These are phyloP conservation scores for Hanseniaspora uvarum DNA, from an alignment of 1,139 yeast species.

Conservation along the genomic window DNA sequence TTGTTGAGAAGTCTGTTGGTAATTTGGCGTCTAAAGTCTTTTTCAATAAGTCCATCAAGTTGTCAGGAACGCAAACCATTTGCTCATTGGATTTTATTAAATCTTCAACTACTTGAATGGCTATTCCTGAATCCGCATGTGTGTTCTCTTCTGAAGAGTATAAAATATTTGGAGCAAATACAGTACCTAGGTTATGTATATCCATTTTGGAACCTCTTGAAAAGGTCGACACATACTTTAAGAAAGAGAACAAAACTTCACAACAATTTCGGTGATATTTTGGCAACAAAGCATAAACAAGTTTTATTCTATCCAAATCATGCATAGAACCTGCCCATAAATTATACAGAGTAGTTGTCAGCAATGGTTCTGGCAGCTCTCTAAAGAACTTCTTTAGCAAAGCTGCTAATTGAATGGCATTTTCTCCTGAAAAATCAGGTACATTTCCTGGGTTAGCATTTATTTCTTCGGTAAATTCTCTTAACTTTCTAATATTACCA, in stretches of 20 bases:
- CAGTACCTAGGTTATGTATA: constrained; percentile 88
- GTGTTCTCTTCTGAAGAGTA: constrained; percentile 33
- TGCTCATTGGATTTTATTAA: constrained; percentile 77
- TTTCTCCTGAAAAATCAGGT: constrained; percentile 66
- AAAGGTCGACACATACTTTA: constrained; percentile 94
- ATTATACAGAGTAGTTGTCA: constrained; percentile 67
- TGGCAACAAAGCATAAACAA: constrained; percentile 67
- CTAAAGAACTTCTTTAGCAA: constrained; percentile 81
- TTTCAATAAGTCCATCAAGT: constrained; percentile 34
- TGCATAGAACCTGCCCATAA: constrained; percentile 69
- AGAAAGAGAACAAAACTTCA: constrained; percentile 76
- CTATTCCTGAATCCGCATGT: constrained; percentile 74
- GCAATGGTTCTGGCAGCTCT: constrained; percentile 83
- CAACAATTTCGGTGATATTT: constrained; percentile 71
- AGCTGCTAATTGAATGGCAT: constrained; percentile 90
- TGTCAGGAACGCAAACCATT: constrained; percentile 64
- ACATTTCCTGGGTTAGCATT: constrained; percentile 63
- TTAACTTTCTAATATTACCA: constrained; percentile 80
- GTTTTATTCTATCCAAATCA: constrained; percentile 26
- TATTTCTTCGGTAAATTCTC: constrained; percentile 63
- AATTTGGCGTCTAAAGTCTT: constrained; percentile 29
- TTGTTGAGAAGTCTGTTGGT: constrained; percentile 19
- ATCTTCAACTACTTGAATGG: constrained; percentile 81
- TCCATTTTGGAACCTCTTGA: constrained; percentile 96
- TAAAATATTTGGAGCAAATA: constrained; percentile 82